These are phyloP conservation scores for Rhizopogon parksii DNA, from an alignment of 1,284 basidiomycete species.

Conservation along the genomic window DNA sequence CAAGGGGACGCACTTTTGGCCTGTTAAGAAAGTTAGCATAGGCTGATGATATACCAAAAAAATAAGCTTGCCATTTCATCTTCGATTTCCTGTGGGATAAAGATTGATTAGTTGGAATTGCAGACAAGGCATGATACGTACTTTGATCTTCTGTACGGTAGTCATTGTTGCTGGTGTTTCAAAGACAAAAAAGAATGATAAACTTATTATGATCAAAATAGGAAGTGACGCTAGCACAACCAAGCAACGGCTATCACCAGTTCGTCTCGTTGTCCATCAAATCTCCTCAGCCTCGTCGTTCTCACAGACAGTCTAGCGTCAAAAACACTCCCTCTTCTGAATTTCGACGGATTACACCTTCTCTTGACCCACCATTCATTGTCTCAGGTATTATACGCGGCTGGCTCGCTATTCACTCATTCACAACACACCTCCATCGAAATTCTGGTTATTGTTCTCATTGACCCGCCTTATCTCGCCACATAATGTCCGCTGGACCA, in stretches of 20 bases:
- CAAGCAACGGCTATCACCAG: conserved; percentile 7
- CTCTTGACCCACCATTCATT: conserved; percentile 32
- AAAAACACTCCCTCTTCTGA: background rate
- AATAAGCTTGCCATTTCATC: conserved; percentile 83
- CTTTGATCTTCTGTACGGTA: conserved; percentile 87
- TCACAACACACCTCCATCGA: conserved; percentile 9
- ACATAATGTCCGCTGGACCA: conserved; percentile 56
- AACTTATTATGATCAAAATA: background rate
- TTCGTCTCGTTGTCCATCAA: background rate
- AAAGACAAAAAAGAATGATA: background rate
- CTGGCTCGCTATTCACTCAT: conserved; percentile 50
- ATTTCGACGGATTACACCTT: conserved; percentile 11
- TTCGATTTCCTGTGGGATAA: conserved; percentile 69
- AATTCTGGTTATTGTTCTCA: conserved; percentile 24
- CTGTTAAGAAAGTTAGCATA: conserved; percentile 26
- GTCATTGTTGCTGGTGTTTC: conserved; percentile 50
- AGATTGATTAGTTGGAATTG: no score
- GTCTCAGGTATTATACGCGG: conserved; percentile 41
- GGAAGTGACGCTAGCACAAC: conserved; percentile 14
- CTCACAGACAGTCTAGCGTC: conserved; percentile 1
- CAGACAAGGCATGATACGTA: conserved; percentile 25
- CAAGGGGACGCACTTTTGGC: conserved; percentile 45
- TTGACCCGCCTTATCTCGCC: conserved; percentile 12
- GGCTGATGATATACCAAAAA: conserved; percentile 7
- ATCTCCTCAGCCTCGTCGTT: background rate